Conservation (phyloP, 2,329 filamentous ascomycete species). For the Aureobasidium uvarum region DNA sequence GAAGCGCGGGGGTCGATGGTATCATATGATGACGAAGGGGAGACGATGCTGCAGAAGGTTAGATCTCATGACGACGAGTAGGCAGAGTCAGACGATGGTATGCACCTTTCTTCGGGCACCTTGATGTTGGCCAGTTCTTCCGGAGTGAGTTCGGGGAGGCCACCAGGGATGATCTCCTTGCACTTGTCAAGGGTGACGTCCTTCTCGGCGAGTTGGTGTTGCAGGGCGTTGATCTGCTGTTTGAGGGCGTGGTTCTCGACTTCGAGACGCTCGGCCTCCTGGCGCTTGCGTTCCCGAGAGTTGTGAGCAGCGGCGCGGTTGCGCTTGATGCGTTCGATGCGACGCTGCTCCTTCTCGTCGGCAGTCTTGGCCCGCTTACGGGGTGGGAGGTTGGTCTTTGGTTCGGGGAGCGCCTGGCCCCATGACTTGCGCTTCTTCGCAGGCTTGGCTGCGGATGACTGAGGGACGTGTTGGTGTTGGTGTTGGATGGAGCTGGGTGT, state of each 20-base stretch:
- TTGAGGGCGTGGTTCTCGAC: constrained; percentile 34
- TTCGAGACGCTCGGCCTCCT: constrained; percentile 81
- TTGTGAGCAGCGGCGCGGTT: constrained; percentile 97
- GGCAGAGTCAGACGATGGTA: not conserved
- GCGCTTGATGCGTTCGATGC: constrained; percentile 93
- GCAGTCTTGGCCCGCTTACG: constrained; percentile 98
- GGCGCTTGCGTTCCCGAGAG: constrained; percentile 87
- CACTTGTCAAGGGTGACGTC: constrained; percentile 29
- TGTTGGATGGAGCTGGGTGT: constrained; percentile 9
- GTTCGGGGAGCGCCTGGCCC: constrained; percentile 94
- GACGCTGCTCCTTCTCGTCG: constrained; percentile 97
- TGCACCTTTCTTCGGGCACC: constrained; percentile 29
- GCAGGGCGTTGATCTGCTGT: constrained; percentile 21
- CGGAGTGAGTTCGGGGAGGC: constrained; percentile 27
- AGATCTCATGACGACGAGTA: constrained; percentile 18
- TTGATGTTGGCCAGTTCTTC: constrained; percentile 28
- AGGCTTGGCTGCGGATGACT: constrained; percentile 51
- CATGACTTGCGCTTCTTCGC: constrained; percentile 97
- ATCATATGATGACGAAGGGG: constrained; percentile 28
- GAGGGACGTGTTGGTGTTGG: constrained; percentile 7
- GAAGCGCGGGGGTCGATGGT: constrained; percentile 31
- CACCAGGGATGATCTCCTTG: constrained; percentile 28
- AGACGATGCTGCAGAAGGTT: constrained; percentile 25
- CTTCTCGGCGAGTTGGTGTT: constrained; percentile 25
- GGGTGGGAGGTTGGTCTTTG: constrained; percentile 93